phyloP scores from a whole-genome alignment of 2,329 filamentous ascomycete genomes.

The Xylariomycetidae sp. region DNA sequence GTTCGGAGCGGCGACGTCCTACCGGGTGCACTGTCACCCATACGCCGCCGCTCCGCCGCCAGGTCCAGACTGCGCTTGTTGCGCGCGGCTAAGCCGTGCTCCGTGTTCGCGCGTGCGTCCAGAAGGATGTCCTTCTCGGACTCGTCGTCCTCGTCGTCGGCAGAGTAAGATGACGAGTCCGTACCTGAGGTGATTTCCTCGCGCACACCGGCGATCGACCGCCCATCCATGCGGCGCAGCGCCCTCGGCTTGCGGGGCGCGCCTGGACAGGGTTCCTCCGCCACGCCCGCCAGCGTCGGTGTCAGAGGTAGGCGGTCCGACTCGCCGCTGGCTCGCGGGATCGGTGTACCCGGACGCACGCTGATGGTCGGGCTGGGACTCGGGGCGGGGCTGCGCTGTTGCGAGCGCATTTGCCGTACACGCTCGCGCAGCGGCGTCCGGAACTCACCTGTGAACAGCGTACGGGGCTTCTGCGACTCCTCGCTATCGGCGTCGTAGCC shows the following conservation, averaged over 20 bases:
- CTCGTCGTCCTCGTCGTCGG: background rate
- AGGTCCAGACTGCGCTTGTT: too few relatives aligned
- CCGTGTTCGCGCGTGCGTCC: conserved; percentile 7
- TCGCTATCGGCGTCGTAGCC: too few relatives aligned
- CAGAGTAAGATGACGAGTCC: too few relatives aligned
- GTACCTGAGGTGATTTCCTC: too few relatives aligned
- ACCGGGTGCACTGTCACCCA: too few relatives aligned
- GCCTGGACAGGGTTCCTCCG: background rate
- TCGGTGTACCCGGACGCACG: background rate
- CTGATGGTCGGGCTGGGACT: background rate
- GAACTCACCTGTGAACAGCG: conserved; percentile 15
- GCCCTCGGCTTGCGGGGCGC: background rate
- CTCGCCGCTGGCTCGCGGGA: background rate
- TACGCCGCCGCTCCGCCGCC: background rate
- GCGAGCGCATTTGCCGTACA: conserved; percentile 6
- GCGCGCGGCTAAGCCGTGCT: too few relatives aligned
- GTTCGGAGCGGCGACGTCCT: too few relatives aligned
- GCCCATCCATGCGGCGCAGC: background rate
- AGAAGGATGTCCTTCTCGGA: conserved; percentile 4
- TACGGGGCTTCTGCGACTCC: background rate
- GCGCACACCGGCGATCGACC: background rate
- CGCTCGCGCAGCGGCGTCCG: conserved; percentile 11
- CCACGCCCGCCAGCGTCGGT: too few relatives aligned
- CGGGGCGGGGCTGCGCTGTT: background rate
- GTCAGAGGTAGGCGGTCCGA: background rate